phyloP scores from a whole-genome alignment of 2,329 filamentous ascomycete species.

The Teratosphaeriaceae sp. region DNA sequence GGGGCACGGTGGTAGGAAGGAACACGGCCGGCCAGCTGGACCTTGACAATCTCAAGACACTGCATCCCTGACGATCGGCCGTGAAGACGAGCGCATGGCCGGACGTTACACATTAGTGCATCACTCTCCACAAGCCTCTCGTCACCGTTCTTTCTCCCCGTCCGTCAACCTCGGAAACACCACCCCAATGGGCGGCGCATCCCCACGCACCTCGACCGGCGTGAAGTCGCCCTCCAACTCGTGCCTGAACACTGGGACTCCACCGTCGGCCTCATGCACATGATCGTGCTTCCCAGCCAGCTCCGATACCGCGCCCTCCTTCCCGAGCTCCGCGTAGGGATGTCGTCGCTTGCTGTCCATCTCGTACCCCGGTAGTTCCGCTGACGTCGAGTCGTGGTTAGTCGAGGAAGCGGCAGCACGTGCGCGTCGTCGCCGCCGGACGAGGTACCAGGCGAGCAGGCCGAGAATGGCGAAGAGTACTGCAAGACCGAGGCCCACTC shows the following conservation, averaged over 20 bases:
- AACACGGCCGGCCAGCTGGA: too few species aligned
- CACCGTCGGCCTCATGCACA: neutral
- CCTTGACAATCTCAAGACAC: too few species aligned
- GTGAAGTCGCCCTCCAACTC: constrained; percentile 1
- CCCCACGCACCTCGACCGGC: neutral
- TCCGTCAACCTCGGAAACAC: neutral
- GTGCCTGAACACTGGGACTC: neutral
- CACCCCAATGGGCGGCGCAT: neutral
- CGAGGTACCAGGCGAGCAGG: neutral
- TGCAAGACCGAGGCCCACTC: neutral
- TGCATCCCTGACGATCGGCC: too few species aligned
- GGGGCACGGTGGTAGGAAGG: too few species aligned
- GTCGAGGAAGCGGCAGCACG: neutral
- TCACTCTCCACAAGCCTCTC: too few species aligned
- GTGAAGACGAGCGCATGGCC: too few species aligned
- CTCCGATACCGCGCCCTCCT: neutral
- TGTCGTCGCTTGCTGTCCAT: neutral
- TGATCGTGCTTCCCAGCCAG: neutral
- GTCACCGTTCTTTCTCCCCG: too few species aligned
- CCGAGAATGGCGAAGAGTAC: neutral
- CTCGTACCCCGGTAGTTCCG: neutral
- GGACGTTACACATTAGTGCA: too few species aligned
- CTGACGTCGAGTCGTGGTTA: neutral
- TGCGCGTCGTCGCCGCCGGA: neutral
- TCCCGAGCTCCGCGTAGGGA: neutral